Evolutionary conservation across 2,329 filamentous ascomycete species (phyloP), one percentile per base, ranked within the genome.

Genomic region (Nannizzia gypsea): DNA sequence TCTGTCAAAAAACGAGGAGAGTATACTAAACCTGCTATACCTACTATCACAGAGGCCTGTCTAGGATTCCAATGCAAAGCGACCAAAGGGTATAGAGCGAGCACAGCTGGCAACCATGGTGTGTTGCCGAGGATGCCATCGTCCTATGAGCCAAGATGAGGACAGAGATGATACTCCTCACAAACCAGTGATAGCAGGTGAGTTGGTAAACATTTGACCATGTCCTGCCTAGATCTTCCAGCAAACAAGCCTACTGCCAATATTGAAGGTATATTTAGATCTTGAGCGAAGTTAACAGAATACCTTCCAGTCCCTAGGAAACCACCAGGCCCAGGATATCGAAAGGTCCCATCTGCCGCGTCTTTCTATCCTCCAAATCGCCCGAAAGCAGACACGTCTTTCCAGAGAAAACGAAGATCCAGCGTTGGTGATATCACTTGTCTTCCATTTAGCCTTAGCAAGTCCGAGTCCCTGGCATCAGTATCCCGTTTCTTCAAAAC

Each of bases 351-450:
- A 26, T 54, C 50, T 31, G 13, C 13, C 11, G 26, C 50, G 11
- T 34, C 50, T 2, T 26, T 20, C 1, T 31, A 31, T 54, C 50
- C 28, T 31, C 26, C 50, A 54, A 24, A 31, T n/a, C 6, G 17
- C 17, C 26, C 50, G 24, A 50, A 24, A 34, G 26, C 15, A 34
- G 13, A 26, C 3, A 9, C 15, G 24, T 26, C 28, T 22, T 9
- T 8, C 26, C 24, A 26, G 20, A 54, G n/a, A n/a, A n/a, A 34
- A 54, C 13, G 69, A 24, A 68, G 66, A 6, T 66, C 65, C 58
- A 70, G 68, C 63, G 67, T 70, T 63, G 67, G 60, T 58, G 68
- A 70, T 44, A 63, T 61, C 17, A 54, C 65, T 3, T 60, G 60
- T 46, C 54, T 65, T 28, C 44, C 59, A 40, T 38, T 62, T 24